Percentiles rank a stretch among this genome's conserved stretches.
These are phyloP conservation scores for Achaetomium macrosporum DNA, from an alignment of 2,329 filamentous ascomycete species.

Conservation along the genomic window DNA sequence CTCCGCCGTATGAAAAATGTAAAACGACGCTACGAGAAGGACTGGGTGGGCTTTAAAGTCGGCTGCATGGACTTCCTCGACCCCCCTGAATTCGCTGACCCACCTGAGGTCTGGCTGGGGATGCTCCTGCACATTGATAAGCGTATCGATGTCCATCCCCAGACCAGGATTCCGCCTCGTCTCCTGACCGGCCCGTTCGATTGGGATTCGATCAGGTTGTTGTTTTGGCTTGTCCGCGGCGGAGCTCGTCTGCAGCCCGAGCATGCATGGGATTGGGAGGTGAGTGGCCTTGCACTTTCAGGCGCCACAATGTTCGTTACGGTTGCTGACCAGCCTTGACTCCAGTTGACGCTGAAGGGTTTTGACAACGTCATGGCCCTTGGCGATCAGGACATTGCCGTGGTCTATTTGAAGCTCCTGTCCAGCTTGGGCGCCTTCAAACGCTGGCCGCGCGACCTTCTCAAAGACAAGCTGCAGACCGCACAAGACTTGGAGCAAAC, in stretches of 20 bases:
- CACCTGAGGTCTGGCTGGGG: neutral
- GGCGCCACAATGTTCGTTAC: too few species aligned
- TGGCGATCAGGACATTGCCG: slow-evolving; percentile 2
- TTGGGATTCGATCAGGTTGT: slow-evolving; percentile 19
- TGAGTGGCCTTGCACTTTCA: slow-evolving; percentile 6
- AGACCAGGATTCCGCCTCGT: slow-evolving; percentile 23
- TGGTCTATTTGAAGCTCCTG: slow-evolving; percentile 7
- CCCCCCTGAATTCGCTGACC: too few species aligned
- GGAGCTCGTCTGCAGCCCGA: slow-evolving; percentile 19
- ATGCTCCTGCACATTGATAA: neutral
- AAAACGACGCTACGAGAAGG: slow-evolving; percentile 11
- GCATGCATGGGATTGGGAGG: slow-evolving; percentile 31
- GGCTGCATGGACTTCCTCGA: neutral
- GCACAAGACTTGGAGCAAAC: neutral
- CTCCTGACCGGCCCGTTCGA: slow-evolving; percentile 26
- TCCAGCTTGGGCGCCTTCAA: slow-evolving; percentile 12
- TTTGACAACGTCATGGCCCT: slow-evolving; percentile 15
- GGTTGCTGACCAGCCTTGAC: neutral
- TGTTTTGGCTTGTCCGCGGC: slow-evolving; percentile 29
- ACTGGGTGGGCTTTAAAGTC: slow-evolving; percentile 16
- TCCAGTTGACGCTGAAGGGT: slow-evolving; percentile 12
- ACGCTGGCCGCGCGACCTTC: slow-evolving; percentile 16
- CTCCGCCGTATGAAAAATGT: neutral
- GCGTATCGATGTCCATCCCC: slow-evolving; percentile 25
- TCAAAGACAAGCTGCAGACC: neutral